A percentile compares a stretch with the other conserved stretches of the same genome.
These are phyloP conservation scores for Alternaria tenuissima DNA, from an alignment of 2,329 filamentous ascomycete genomes.

Conservation along the genomic window DNA sequence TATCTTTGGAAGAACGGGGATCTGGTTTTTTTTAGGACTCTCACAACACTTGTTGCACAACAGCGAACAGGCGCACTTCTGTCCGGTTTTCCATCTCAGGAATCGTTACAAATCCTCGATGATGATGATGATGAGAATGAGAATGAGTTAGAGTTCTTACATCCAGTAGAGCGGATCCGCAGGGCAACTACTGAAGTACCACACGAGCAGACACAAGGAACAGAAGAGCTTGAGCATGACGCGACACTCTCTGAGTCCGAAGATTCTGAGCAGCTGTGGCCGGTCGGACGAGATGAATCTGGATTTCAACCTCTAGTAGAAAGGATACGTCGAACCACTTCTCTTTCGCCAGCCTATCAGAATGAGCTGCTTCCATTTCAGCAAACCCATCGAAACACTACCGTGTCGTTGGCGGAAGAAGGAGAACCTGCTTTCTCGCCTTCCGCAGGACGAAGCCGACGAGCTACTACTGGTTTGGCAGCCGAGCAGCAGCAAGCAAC, in stretches of 20 bases:
- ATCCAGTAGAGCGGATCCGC: neutral
- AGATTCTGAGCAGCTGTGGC: neutral
- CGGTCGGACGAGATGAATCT: neutral
- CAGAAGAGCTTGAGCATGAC: neutral
- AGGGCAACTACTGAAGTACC: neutral
- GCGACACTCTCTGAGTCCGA: neutral
- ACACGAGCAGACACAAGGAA: neutral
- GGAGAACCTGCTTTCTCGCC: neutral
- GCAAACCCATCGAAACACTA: neutral
- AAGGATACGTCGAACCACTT: neutral
- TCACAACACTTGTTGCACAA: neutral
- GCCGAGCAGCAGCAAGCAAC: neutral
- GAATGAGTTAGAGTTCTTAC: neutral
- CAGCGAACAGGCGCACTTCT: neutral
- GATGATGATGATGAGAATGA: neutral
- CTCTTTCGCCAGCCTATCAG: neutral
- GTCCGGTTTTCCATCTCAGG: no score
- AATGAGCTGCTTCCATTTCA: neutral
- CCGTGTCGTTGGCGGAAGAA: neutral
- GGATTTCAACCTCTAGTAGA: neutral
- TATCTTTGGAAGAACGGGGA: neutral
- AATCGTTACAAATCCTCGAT: neutral
- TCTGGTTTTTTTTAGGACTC: no score
- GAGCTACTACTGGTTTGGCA: neutral
- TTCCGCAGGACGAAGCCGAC: neutral